A percentile compares a stretch with the other conserved stretches of the same genome.
These are phyloP conservation scores for Melaleuca quinquenervia DNA, from an alignment of 345 rosid species.

Conservation along the genomic window DNA sequence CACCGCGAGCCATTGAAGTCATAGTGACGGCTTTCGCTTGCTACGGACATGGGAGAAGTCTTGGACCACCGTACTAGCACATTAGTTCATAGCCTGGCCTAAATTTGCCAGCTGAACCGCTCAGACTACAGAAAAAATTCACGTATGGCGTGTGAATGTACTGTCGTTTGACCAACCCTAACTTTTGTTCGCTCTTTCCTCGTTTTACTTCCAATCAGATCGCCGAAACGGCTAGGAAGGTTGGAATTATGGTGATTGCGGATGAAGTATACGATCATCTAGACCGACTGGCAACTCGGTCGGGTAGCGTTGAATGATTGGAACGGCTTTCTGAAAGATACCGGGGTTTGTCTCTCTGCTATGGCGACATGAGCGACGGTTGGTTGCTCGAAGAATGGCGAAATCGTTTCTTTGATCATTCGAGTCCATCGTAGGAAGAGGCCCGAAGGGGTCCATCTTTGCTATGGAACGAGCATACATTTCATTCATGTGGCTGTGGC, in stretches of 20 bases:
- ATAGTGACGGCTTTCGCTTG: slow-evolving; percentile 26
- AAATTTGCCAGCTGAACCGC: neutral
- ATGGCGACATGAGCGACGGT: neutral
- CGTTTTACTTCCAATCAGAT: slow-evolving; percentile 7
- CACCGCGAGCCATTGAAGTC: slow-evolving; percentile 41
- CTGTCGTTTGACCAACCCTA: neutral
- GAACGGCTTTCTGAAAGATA: slow-evolving; percentile 24
- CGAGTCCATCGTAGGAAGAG: slow-evolving; percentile 10
- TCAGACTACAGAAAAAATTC: neutral
- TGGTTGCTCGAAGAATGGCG: neutral
- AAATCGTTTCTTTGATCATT: neutral
- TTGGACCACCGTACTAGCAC: neutral
- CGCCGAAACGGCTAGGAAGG: slow-evolving; percentile 48
- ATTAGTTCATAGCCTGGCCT: neutral
- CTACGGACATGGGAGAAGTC: neutral
- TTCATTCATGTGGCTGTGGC: neutral
- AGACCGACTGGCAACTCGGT: slow-evolving; percentile 62
- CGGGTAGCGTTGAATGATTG: slow-evolving; percentile 56
- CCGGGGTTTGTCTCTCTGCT: slow-evolving; percentile 19
- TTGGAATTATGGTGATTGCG: slow-evolving; percentile 53
- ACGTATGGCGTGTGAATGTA: neutral
- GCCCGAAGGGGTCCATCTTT: slow-evolving; percentile 69
- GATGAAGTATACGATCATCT: slow-evolving; percentile 60
- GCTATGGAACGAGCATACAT: slow-evolving; percentile 28
- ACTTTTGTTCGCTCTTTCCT: neutral